Evolutionary conservation across 371 early-diverging fungal genomes (phyloP), one percentile per base, ranked within the genome.

Genomic region (Actinomortierella ambigua): DNA sequence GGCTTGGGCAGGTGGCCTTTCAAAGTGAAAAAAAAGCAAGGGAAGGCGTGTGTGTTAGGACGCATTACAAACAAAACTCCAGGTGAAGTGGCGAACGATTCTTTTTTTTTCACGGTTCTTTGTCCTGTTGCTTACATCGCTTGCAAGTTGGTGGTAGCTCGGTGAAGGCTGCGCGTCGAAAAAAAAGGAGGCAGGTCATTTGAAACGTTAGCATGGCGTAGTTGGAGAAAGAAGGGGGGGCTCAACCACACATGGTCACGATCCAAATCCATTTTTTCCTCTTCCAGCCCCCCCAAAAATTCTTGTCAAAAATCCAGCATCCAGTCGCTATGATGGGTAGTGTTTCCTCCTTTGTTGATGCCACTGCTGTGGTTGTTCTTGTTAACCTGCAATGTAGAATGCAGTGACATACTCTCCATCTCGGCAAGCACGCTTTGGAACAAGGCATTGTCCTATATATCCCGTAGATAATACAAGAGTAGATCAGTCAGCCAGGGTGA

Each of bases 1-100:
- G 97, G 95, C 70, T 94, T 95, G 3, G 90, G 89, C 18, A 86
- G 65, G 26, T 78, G 79, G 57, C 87, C 87, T 87, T n/a, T n/a
- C n/a, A n/a, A n/a, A n/a, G n/a, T n/a, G n/a, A n/a, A n/a, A n/a
- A n/a, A n/a, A n/a, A n/a, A 43, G 23, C 17, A 43, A 41, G 0
- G 15, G 14, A 22, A 14, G 20, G 3, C 28, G 18, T 34, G 34
- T 34, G 53, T 53, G n/a, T 18, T 18, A 15, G 15, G 7, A 51
- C 23, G 34, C 7, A 34, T 2, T 3, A 29, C 18, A 9, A 23
- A 43, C 11, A 50, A 41, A 11, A 26, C 9, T 13, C 13, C 34
- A 23, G 24, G 20, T 4, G n/a, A 29, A 23, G 18, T 23, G 13
- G 41, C 20, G 22, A 15, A 55, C 26, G 28, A 0, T 11, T 18